Evolutionary conservation across 495 filamentous ascomycete species (phyloP).

Genomic region (Parmelia sp.): DNA sequence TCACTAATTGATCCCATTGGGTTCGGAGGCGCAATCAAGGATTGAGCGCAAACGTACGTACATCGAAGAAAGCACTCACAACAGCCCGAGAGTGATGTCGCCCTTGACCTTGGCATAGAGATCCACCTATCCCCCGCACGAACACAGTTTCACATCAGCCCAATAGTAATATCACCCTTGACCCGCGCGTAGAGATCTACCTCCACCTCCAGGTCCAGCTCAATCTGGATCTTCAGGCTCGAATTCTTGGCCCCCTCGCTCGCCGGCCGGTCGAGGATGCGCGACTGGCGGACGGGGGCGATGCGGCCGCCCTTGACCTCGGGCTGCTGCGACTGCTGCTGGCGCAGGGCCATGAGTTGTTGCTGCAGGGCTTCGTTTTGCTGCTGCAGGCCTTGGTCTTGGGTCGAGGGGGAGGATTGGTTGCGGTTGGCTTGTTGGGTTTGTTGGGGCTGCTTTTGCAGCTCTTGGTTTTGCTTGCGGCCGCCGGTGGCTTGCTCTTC

Average conservation of each 20-base stretch:
- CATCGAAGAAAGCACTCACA: slow-evolving; percentile 15
- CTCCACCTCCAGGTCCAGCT: slow-evolving; percentile 22
- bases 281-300: slow-evolving; percentile 29
- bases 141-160: slow-evolving; percentile 25
- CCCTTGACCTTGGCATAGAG: slow-evolving; percentile 25
- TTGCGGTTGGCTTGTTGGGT: slow-evolving; percentile 14
- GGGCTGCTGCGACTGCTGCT: slow-evolving; percentile 5
- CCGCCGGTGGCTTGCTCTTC: slow-evolving; percentile 17
- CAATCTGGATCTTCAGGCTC: slow-evolving; percentile 31
- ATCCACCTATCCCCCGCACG: slow-evolving; percentile 10
- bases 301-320: slow-evolving; percentile 21
- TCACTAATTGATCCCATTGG: slow-evolving; percentile 8
- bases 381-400: slow-evolving; percentile 18
- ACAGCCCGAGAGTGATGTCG: slow-evolving; percentile 25
- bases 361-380: slow-evolving; percentile 19
- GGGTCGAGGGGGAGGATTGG: slow-evolving; percentile 8
- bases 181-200: slow-evolving; percentile 24
- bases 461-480: slow-evolving; percentile 8
- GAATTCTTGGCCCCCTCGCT: slow-evolving; percentile 24
- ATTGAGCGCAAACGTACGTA: background rate
- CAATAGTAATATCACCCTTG: slow-evolving; percentile 28
- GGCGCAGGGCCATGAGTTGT: slow-evolving; percentile 17
- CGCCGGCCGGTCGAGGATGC: slow-evolving; percentile 27
- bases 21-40: background rate
- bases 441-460: slow-evolving; percentile 2